Percentiles rank a stretch among this genome's conserved stretches.
Conservation (phyloP, 2,329 filamentous ascomycete genomes). For the Alternaria rosae region DNA sequence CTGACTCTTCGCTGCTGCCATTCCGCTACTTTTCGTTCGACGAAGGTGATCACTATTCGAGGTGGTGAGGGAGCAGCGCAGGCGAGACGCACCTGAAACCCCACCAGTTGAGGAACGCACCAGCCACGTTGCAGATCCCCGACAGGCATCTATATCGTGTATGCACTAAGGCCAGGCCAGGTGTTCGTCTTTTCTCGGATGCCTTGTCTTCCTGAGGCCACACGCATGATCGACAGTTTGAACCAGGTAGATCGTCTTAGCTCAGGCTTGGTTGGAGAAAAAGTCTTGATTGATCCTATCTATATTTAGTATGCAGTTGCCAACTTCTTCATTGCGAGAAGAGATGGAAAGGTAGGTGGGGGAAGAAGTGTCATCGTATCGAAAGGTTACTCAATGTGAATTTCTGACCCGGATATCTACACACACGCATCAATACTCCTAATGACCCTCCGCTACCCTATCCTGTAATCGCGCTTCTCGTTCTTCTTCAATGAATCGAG, state of each 20-base stretch:
- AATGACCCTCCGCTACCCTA: background rate
- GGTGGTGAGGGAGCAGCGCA: slow-evolving; percentile 10
- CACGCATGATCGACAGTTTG: slow-evolving; percentile 7
- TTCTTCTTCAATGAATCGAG: background rate
- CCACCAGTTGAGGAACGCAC: slow-evolving; percentile 20
- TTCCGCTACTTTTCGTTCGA: background rate
- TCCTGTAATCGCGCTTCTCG: background rate
- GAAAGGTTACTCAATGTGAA: slow-evolving; percentile 4
- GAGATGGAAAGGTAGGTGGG: no score
- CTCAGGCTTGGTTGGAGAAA: background rate
- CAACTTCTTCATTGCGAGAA: background rate
- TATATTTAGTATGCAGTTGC: background rate
- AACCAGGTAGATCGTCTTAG: background rate
- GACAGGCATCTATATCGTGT: slow-evolving; percentile 10
- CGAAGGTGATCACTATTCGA: slow-evolving; percentile 10
- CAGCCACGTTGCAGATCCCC: slow-evolving; percentile 11
- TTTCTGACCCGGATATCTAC: slow-evolving; percentile 20
- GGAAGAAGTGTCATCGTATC: background rate
- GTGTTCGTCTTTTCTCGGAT: slow-evolving; percentile 14
- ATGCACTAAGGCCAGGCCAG: slow-evolving; percentile 17
- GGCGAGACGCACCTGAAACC: slow-evolving; percentile 32
- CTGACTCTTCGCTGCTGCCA: background rate
- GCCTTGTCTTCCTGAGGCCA: slow-evolving; percentile 19
- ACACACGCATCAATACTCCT: slow-evolving; percentile 7
- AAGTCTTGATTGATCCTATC: background rate